These are phyloP conservation scores for Oxytropis ochrocephala DNA, from an alignment of 306 rosid species.

Conservation along the genomic window DNA sequence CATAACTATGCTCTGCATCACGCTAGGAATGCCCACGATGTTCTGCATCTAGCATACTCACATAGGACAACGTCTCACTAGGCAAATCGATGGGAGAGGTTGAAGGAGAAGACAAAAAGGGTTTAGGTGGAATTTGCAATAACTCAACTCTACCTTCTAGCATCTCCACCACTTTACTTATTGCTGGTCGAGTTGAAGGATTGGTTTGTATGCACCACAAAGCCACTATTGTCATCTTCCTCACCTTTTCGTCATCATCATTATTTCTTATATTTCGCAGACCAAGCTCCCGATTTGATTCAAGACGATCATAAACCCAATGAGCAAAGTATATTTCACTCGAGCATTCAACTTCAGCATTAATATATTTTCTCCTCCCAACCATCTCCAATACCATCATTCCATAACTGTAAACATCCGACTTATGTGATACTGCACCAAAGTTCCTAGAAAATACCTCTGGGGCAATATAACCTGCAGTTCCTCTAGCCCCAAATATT, in stretches of 20 bases:
- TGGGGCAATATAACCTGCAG: neutral
- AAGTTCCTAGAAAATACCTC: neutral
- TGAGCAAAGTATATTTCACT: neutral
- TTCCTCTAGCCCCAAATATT: neutral
- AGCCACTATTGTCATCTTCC: neutral
- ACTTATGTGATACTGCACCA: neutral
- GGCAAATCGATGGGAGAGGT: neutral
- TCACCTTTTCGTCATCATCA: neutral
- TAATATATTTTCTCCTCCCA: neutral
- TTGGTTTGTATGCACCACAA: neutral
- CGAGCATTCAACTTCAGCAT: neutral
- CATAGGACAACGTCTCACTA: neutral
- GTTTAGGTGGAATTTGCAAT: neutral
- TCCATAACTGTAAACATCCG: neutral
- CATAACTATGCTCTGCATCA: no score
- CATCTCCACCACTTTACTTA: neutral
- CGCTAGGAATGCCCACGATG: neutral
- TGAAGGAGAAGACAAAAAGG: neutral
- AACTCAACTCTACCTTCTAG: neutral
- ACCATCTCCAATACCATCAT: neutral
- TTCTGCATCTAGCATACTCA: neutral
- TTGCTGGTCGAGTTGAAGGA: neutral
- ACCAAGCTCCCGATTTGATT: neutral
- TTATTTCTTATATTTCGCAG: neutral
- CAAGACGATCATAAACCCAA: neutral